phyloP scores from a whole-genome alignment of 2,329 filamentous ascomycete species.

The Amauroascus verrucosus region DNA sequence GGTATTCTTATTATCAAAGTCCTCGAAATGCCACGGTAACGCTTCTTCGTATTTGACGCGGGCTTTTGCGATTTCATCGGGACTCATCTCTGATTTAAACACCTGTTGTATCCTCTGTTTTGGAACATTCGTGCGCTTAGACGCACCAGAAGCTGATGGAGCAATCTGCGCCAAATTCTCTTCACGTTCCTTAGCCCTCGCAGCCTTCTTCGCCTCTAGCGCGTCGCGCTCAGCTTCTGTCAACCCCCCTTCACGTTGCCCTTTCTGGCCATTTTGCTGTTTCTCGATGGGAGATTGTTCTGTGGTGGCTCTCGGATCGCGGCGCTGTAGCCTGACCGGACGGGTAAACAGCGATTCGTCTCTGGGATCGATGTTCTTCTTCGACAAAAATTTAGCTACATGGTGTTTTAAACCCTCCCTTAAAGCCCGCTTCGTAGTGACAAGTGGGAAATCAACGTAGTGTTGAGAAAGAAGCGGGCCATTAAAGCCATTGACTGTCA shows the following conservation, averaged over 20 bases:
- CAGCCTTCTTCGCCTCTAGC: slow-evolving; percentile 53
- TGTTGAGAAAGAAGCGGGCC: slow-evolving; percentile 32
- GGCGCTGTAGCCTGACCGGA: slow-evolving; percentile 78
- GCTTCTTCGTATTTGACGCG: slow-evolving; percentile 81
- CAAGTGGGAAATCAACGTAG: slow-evolving; percentile 55
- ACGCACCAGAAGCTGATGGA: slow-evolving; percentile 59
- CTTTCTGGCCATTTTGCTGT: slow-evolving; percentile 45
- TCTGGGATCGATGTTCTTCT: slow-evolving; percentile 53
- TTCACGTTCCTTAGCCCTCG: slow-evolving; percentile 75
- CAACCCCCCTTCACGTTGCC: slow-evolving; percentile 36
- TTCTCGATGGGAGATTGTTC: slow-evolving; percentile 29
- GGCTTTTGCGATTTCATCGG: slow-evolving; percentile 57
- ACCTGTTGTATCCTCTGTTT: slow-evolving; percentile 80
- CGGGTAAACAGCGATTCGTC: slow-evolving; percentile 77
- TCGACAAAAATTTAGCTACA: slow-evolving; percentile 67
- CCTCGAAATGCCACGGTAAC: slow-evolving; percentile 90
- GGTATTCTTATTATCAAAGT: slow-evolving; percentile 88
- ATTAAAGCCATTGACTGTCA: slow-evolving; percentile 35
- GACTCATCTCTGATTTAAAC: slow-evolving; percentile 65
- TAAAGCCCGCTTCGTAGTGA: slow-evolving; percentile 71
- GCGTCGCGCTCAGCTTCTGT: slow-evolving; percentile 58
- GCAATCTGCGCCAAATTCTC: slow-evolving; percentile 88
- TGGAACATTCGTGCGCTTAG: slow-evolving; percentile 55
- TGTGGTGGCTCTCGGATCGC: slow-evolving; percentile 59
- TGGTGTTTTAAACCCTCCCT: slow-evolving; percentile 75